These are phyloP conservation scores for Podospora sp. DNA, from an alignment of 495 filamentous ascomycete genomes.

Conservation along the genomic window DNA sequence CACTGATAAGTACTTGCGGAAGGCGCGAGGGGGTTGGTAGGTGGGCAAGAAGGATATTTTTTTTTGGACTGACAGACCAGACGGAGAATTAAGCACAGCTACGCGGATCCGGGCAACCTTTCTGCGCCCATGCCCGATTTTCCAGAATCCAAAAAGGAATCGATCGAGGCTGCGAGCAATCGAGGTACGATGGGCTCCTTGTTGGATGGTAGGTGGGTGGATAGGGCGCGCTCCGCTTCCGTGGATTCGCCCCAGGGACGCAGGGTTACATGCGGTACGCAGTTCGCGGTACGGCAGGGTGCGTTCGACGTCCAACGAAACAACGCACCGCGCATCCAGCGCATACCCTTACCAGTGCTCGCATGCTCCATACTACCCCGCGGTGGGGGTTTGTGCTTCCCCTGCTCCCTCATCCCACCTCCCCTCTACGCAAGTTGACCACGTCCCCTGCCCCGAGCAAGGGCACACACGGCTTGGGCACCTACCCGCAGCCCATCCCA, in stretches of 20 bases:
- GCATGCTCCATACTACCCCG: conserved; percentile 17
- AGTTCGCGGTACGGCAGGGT: conserved; percentile 9
- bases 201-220: neutral
- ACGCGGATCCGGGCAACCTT: neutral
- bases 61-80: no score
- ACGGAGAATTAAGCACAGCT: neutral
- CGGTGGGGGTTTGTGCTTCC: conserved; percentile 17
- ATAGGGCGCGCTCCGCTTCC: conserved; percentile 1
- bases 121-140: neutral
- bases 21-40: neutral
- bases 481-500: conserved; percentile 27
- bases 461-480: conserved; percentile 21
- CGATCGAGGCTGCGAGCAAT: neutral
- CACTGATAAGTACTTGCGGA: neutral
- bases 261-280: conserved; percentile 16
- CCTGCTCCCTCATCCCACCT: neutral
- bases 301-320: neutral
- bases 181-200: neutral
- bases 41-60: neutral
- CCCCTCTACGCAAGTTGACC: neutral
- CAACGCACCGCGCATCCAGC: neutral
- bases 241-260: neutral
- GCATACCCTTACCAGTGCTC: neutral
- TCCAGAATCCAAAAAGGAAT: conserved; percentile 1
- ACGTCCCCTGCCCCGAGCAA: neutral